Evolutionary conservation across 352 stramenopile genomes (phyloP), one percentile per base, ranked within the genome.

Genomic region (Globisporangium cystogenes): DNA sequence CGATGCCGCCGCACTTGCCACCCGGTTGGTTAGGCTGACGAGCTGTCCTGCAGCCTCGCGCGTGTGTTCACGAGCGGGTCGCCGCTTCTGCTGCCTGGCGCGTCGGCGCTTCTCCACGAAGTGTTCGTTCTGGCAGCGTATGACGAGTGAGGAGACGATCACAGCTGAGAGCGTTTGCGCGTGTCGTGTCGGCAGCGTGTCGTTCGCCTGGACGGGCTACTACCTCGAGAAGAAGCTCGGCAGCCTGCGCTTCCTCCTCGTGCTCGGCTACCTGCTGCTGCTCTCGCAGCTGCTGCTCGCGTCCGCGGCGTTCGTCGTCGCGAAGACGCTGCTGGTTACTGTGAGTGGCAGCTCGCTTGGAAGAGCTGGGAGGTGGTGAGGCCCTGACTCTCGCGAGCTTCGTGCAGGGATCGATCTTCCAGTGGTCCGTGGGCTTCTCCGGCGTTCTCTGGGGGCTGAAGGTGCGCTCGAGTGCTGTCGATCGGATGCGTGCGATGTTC

Each of bases 131-230:
- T 15, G 11, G 12, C 20, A 21, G 7, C 29, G 11, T 8, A 12
- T 15, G 27, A 8, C 7, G 12, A 36, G 31, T 14, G 15, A 16
- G 31, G 31, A 12, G 4, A 11, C 31, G 31, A 11, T 15, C 8
- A 11, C 4, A 11, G 14, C 31, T 36, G 10, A 36, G 31, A 12
- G 31, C 31, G 14, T 11, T 36, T 36, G 27, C 10, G 27, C 27
- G n/a, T n/a, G n/a, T n/a, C n/a, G n/a, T n/a, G 29, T 18, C 33
- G 37, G 11, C 33, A 67, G 60, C 31, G 36, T 65, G 15, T 70
- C 62, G 37, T 65, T 70, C 20, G 51, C 45, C 26, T 70, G 53
- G 59, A 70, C 57, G 26, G 62, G 62, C 1, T 65, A 64, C 31
- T 53, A 64, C 14, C 48, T 70, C 11, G 62, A 70, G 58, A 55